Conservation (phyloP, 164 flowering plant genomes). For the Taxillus chinensis region DNA sequence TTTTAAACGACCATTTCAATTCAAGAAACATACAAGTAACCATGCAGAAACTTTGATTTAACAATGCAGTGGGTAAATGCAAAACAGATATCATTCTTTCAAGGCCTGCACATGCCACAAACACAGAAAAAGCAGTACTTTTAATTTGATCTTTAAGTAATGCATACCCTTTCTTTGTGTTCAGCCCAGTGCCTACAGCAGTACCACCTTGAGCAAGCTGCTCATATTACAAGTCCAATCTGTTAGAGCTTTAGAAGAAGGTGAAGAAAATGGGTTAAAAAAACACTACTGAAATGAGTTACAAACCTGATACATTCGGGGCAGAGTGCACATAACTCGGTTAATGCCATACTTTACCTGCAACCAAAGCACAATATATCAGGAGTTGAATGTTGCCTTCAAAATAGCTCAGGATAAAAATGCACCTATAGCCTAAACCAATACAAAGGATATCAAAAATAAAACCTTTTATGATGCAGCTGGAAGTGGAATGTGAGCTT, state of each 20-base stretch:
- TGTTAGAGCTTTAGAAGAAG: conserved; percentile 12
- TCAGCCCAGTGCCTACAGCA: conserved; percentile 97
- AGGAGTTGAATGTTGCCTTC: neutral
- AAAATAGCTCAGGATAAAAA: too few species aligned
- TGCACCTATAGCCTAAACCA: too few species aligned
- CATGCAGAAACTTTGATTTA: too few species aligned
- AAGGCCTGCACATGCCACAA: too few species aligned
- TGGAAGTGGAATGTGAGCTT: conserved; percentile 11
- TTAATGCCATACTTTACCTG: conserved; percentile 95
- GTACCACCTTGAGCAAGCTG: conserved; percentile 99
- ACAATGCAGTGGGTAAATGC: too few species aligned
- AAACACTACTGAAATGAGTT: too few species aligned
- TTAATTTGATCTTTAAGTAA: neutral
- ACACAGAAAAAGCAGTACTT: too few species aligned
- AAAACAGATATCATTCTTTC: too few species aligned
- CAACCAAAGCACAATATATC: conserved; percentile 8
- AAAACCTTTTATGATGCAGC: too few species aligned
- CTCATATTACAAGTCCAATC: conserved; percentile 12
- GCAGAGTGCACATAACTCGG: conserved; percentile 63
- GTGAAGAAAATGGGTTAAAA: conserved; percentile 3
- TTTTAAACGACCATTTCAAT: too few species aligned
- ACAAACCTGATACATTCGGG: conserved; percentile 86
- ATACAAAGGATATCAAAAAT: too few species aligned
- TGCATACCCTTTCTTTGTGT: conserved; percentile 90
- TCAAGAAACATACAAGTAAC: too few species aligned